Conservation (phyloP, 768 basidiomycete species). For the Cubamyces lactineus region DNA sequence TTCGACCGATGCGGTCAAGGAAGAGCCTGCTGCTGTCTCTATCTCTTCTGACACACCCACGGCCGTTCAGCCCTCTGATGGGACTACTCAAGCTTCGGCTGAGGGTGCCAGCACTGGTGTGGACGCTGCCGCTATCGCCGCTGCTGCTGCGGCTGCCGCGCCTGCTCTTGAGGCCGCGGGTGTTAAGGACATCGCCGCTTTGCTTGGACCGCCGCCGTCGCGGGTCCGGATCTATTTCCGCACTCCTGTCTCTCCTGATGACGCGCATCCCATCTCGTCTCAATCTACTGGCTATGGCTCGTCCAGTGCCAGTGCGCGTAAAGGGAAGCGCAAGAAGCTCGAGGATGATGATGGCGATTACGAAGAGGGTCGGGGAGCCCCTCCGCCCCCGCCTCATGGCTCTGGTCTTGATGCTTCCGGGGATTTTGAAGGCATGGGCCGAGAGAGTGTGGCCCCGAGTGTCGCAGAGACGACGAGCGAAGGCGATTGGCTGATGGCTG, state of each 20-base stretch:
- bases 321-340: slow-evolving; percentile 87
- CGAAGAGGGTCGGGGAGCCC: slow-evolving; percentile 70
- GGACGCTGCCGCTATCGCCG: slow-evolving; percentile 21
- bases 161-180: slow-evolving; percentile 27
- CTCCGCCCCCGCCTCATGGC: slow-evolving; percentile 58
- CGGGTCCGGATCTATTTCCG: slow-evolving; percentile 92
- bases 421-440: slow-evolving; percentile 44
- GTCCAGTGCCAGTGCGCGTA: slow-evolving; percentile 59
- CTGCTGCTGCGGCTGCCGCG: slow-evolving; percentile 15
- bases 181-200: slow-evolving; percentile 27
- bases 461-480: slow-evolving; percentile 67
- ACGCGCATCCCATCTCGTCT: slow-evolving; percentile 74
- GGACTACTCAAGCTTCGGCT: slow-evolving; percentile 22
- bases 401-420: slow-evolving; percentile 54
- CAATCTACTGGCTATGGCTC: slow-evolving; percentile 49
- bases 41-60: slow-evolving; percentile 26
- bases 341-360: slow-evolving; percentile 86
- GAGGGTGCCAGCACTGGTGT: slow-evolving; percentile 21
- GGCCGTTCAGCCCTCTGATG: slow-evolving; percentile 32
- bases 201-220: slow-evolving; percentile 59
- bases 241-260: slow-evolving; percentile 83
- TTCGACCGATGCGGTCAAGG: slow-evolving; percentile 32
- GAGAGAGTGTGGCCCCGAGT: slow-evolving; percentile 68
- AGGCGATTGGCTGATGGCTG: slow-evolving; percentile 88
- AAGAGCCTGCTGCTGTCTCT: slow-evolving; percentile 27